Conservation (phyloP, 345 rosid genomes). For the Arabidopsis suecica region DNA sequence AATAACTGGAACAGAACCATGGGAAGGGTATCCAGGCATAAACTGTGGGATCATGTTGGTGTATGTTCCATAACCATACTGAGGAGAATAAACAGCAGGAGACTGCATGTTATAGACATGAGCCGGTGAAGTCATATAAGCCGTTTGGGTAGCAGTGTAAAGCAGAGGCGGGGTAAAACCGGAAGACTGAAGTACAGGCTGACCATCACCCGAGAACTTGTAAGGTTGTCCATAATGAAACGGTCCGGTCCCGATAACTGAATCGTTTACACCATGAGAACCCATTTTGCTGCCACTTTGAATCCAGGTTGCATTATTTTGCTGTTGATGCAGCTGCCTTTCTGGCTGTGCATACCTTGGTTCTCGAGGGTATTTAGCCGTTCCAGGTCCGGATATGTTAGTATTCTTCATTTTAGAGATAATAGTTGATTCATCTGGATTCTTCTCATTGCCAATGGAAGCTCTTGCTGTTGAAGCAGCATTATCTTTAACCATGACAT, state of each 20-base stretch:
- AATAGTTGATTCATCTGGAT: constrained; percentile 36
- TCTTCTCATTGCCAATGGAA: constrained; percentile 35
- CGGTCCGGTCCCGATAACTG: constrained; percentile 46
- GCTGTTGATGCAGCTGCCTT: constrained; percentile 47
- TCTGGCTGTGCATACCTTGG: constrained; percentile 46
- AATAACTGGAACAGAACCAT: constrained; percentile 51
- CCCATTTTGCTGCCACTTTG: constrained; percentile 45
- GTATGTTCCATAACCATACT: constrained; percentile 59
- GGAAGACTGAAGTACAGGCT: constrained; percentile 58
- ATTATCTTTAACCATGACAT: constrained; percentile 35
- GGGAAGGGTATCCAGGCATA: constrained; percentile 56
- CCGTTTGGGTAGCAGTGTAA: constrained; percentile 47
- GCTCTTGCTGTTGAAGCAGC: constrained; percentile 27
- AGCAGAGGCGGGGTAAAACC: constrained; percentile 55
- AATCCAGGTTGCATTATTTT: constrained; percentile 47
- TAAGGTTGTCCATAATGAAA: constrained; percentile 44
- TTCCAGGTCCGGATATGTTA: constrained; percentile 47
- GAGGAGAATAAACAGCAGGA: constrained; percentile 48
- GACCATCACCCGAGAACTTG: constrained; percentile 50
- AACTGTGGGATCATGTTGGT: constrained; percentile 50
- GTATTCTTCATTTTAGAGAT: constrained; percentile 48
- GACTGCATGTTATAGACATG: constrained; percentile 51
- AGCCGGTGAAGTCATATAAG: constrained; percentile 52
- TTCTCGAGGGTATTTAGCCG: constrained; percentile 40
- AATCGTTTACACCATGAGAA: constrained; percentile 42